Evolutionary conservation across 2,329 filamentous ascomycete species (phyloP), one percentile per base, ranked within the genome.

Genomic region (Penicillium sp.): DNA sequence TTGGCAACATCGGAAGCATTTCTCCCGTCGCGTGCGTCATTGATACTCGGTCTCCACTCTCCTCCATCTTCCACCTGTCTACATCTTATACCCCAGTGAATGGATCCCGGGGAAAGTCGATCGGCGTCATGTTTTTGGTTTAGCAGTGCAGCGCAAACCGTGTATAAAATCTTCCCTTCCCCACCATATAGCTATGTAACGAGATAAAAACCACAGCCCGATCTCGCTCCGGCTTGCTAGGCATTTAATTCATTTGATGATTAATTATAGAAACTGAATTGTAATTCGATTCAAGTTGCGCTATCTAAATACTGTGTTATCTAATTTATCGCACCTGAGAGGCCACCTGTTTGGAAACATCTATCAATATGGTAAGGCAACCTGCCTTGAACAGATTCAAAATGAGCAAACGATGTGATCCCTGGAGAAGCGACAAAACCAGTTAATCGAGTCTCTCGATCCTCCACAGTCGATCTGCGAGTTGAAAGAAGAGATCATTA

Each of bases 51-150:
- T 57, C 41, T 61, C 32, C 37, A 52, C 52, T 61, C 62, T 64
- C 52, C 56, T 52, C 31, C 6, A 56, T 52, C 53, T 55, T 52
- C 58, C 50, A 57, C 52, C 18, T 57, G 48, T 55, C 60, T 59
- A 60, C 56, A 58, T 51, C 50, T 55, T 64, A 65, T 65, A 65
- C 62, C 62, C 61, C 60, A 55, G 56, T 55, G 54, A 56, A 62
- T 58, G 57, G 52, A 57, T 58, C 52, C 48, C 55, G 53, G 57
- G 60, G 31, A 52, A 46, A n/a, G 58, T 52, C 54, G 53, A 61
- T 50, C 37, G 60, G 54, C 57, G 57, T 59, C 54, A 18, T 49
- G 46, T 56, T 53, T 21, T 50, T 47, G 52, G 27, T 55, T 45
- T 46, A 35, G 12, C 45, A 32, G 23, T 40, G 5, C 35, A 49